A percentile compares a stretch with the other conserved stretches of the same genome.
These are phyloP conservation scores for Uronychia binucleata DNA, from an alignment of 73 alveolate genomes.

Conservation along the genomic window DNA sequence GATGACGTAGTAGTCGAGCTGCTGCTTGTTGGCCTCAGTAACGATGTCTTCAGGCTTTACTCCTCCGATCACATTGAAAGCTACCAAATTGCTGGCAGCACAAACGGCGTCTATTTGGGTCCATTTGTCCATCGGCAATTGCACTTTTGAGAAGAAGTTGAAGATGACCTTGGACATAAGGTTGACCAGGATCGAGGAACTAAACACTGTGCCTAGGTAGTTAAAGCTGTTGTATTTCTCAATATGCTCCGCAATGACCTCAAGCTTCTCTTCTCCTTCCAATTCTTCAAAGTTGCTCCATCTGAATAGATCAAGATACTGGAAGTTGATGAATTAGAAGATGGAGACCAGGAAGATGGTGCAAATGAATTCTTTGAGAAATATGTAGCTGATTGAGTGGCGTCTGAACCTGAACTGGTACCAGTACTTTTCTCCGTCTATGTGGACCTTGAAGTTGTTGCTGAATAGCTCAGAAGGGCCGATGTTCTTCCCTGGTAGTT, in stretches of 20 bases:
- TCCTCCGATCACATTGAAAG: constrained; percentile 36
- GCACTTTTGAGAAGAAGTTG: constrained; percentile 28
- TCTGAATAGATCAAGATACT: constrained; percentile 22
- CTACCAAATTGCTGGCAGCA: constrained; percentile 22
- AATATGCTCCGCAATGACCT: constrained; percentile 8
- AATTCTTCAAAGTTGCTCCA: not conserved
- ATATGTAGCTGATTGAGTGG: constrained; percentile 32
- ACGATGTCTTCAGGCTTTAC: constrained; percentile 3
- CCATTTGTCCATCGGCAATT: constrained; percentile 54
- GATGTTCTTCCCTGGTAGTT: constrained; percentile 28
- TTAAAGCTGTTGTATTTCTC: constrained; percentile 15
- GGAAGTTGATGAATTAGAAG: constrained; percentile 29
- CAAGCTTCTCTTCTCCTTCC: not conserved
- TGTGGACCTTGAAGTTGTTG: constrained; percentile 17
- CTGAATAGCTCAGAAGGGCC: constrained; percentile 16
- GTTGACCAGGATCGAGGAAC: constrained; percentile 20
- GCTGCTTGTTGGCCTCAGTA: not conserved
- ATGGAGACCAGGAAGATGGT: constrained; percentile 13
- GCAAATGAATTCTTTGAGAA: constrained; percentile 29
- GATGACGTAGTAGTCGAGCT: constrained; percentile 39
- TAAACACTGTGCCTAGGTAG: constrained; percentile 17
- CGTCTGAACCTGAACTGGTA: constrained; percentile 37
- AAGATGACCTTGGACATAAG: constrained; percentile 25
- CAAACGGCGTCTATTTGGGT: constrained; percentile 21
- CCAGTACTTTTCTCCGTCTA: constrained; percentile 42